phyloP scores from a whole-genome alignment of 2,329 filamentous ascomycete genomes.

The Myriosclerotinia curreyana region DNA sequence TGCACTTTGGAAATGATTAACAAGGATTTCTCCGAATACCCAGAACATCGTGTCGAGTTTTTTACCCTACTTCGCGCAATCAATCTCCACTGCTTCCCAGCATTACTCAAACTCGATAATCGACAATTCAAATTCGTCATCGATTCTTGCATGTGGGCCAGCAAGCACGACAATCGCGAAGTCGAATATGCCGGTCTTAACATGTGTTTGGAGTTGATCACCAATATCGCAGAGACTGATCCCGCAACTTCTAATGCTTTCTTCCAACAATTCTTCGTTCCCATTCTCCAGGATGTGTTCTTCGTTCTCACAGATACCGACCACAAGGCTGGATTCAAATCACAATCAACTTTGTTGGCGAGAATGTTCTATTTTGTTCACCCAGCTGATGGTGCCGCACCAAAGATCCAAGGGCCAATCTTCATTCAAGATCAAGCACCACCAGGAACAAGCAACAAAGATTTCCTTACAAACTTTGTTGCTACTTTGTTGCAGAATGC shows the following conservation, averaged over 20 bases:
- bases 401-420: constrained; percentile 90
- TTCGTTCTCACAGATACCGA: constrained; percentile 97
- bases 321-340: constrained; percentile 99
- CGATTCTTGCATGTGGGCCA: constrained; percentile 99
- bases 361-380: constrained; percentile 97
- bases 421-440: constrained; percentile 82
- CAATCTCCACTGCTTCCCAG: constrained; percentile 95
- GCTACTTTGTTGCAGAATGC: constrained; percentile 80
- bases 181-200: constrained; percentile 94
- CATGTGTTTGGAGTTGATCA: constrained; percentile 97
- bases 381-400: constrained; percentile 60
- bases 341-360: constrained; percentile 87
- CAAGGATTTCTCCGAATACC: constrained; percentile 99
- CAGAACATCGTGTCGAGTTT: constrained; percentile 98
- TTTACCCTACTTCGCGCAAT: constrained; percentile 96
- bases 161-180: constrained; percentile 98
- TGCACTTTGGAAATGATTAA: constrained; percentile 99
- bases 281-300: constrained; percentile 95
- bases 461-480: constrained; percentile 87
- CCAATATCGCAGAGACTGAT: constrained; percentile 94
- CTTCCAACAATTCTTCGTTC: constrained; percentile 96
- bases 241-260: constrained; percentile 83
- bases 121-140: constrained; percentile 99
- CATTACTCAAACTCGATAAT: constrained; percentile 88
- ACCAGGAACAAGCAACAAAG: constrained; percentile 79